Evolutionary conservation across 768 basidiomycete species (phyloP).

Genomic region (Podaxis pistillaris): DNA sequence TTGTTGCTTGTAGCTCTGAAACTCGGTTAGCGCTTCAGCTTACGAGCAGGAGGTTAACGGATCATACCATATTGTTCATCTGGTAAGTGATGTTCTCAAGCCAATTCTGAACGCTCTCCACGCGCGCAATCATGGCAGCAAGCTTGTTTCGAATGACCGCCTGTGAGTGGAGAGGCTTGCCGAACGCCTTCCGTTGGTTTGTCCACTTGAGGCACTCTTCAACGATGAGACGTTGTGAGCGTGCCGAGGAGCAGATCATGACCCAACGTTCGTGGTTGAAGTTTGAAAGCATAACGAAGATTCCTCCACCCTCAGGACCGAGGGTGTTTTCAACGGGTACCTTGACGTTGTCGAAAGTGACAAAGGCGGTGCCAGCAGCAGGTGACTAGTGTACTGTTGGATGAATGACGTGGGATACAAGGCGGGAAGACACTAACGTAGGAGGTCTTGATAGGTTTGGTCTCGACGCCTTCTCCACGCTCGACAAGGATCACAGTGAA

Average conservation of each 20-base stretch:
- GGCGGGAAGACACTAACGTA: constrained; percentile 29
- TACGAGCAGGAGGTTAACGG: background rate
- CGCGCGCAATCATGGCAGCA: constrained; percentile 69
- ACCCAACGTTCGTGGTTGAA: constrained; percentile 97
- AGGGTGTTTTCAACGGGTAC: constrained; percentile 85
- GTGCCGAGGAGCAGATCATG: constrained; percentile 74
- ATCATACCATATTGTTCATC: constrained; percentile 75
- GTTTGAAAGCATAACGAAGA: constrained; percentile 63
- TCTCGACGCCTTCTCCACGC: constrained; percentile 78
- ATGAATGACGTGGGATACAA: background rate
- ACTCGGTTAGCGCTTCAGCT: background rate
- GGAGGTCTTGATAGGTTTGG: constrained; percentile 80
- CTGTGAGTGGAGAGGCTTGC: constrained; percentile 80
- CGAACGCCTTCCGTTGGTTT: constrained; percentile 85
- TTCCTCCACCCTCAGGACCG: constrained; percentile 73
- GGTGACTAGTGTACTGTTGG: constrained; percentile 44
- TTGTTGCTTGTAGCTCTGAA: constrained; percentile 70
- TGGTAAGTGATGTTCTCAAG: constrained; percentile 83
- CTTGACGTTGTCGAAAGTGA: constrained; percentile 78
- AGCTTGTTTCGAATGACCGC: constrained; percentile 88
- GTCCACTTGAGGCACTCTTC: constrained; percentile 53
- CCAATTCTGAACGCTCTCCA: constrained; percentile 75
- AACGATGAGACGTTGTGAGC: constrained; percentile 52
- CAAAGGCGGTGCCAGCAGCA: constrained; percentile 78
- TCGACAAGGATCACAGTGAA: constrained; percentile 88